Percentiles rank a stretch among this genome's conserved stretches.
Conservation (phyloP, 768 basidiomycete species). For the Naganishia friedmannii region DNA sequence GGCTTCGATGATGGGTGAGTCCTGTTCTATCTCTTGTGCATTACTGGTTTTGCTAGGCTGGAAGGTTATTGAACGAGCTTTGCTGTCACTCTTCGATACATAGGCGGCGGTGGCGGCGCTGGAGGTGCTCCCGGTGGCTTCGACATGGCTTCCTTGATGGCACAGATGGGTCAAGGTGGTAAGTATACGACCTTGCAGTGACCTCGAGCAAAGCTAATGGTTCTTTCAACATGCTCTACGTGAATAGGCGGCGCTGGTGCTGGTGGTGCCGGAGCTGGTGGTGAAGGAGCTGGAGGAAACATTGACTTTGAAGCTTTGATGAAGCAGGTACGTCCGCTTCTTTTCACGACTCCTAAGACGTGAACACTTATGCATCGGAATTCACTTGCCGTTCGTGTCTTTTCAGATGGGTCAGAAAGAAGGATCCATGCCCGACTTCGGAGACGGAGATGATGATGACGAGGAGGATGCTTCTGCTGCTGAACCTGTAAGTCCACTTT, state of each 20-base stretch:
- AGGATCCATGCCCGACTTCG: constrained; percentile 39
- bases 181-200: neutral
- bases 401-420: constrained; percentile 36
- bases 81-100: neutral
- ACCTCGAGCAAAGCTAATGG: neutral
- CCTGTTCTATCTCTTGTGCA: too few relatives aligned
- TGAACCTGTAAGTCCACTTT: neutral
- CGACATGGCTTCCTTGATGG: constrained; percentile 35
- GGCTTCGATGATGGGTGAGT: constrained; percentile 20
- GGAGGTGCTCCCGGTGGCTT: constrained; percentile 40
- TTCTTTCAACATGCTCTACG: neutral
- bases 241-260: constrained; percentile 36
- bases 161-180: constrained; percentile 33
- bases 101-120: constrained; percentile 41
- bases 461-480: constrained; percentile 33
- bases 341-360: neutral
- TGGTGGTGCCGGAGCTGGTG: constrained; percentile 23
- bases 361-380: too few relatives aligned
- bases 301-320: constrained; percentile 46
- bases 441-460: constrained; percentile 37
- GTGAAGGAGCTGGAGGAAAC: constrained; percentile 33
- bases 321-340: constrained; percentile 19
- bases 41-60: neutral
- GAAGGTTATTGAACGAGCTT: neutral
- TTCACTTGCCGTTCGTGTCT: neutral